Base-by-base conservation (phyloP, 75 land plant genomes). In the Sequoia sempervirens region DNA sequence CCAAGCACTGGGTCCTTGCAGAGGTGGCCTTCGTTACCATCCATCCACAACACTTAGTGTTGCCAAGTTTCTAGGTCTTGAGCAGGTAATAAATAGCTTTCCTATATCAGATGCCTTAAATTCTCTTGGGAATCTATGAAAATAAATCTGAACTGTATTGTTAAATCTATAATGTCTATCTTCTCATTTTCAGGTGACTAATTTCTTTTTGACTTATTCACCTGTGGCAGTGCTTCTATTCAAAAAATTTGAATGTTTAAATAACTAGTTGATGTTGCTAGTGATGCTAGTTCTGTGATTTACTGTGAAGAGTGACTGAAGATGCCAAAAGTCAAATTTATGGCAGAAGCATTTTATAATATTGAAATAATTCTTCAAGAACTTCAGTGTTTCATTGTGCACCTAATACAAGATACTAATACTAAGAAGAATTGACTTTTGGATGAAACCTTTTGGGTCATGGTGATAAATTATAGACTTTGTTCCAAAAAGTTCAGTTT, bases 11-110 rank as follows among this genome's bases (percentile, higher is more conserved):
- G 99, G 99, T 84, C 99, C 99, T 54, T 96, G 95, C 81, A 90
- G 98, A 81, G 99, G 99, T 74, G 97, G 99, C 73, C 90, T 98
- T 79, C 92, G 99, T 46, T 98, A 92, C 88, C 99, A 98, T 86
- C 94, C 99, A 38, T 83, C 91, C 64, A 95, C 95, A 88, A 93
- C 93, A 82, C 88, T 98, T 66, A 94, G 99, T 83, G 87, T 95
- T 79, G 89, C 98, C 84, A 98, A 98, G 87, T 96, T 94, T 88
- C 92, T 98, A 70, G 95, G 88, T 50, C 92, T 98, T 88, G 95
- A 94, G 82, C 99, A 98, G 98, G 99, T 98, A 85, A 87, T 34
- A 46, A n/a, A 78, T 45, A 20, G 46, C 52, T 20, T 78, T 45
- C 47, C 52, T 47, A 23, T 45, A 78, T 2, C 3, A 78, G 80